Percentiles rank a stretch among this genome's conserved stretches.
These are phyloP conservation scores for Aspergillus arachidicola DNA, from an alignment of 2,329 filamentous ascomycete genomes.

Conservation along the genomic window DNA sequence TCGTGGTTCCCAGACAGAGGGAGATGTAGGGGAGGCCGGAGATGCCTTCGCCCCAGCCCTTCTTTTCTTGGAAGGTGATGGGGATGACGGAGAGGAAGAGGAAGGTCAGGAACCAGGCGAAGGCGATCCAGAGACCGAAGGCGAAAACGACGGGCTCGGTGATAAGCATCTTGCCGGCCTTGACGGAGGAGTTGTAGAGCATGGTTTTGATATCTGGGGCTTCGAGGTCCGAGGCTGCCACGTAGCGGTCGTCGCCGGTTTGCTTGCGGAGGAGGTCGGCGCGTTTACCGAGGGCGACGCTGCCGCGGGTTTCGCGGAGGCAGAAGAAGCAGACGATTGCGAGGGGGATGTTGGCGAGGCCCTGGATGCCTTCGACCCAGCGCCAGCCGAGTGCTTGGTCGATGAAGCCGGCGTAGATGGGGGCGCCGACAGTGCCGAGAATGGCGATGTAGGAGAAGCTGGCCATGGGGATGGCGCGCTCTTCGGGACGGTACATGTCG, in stretches of 20 bases:
- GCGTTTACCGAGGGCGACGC: slow-evolving; percentile 52
- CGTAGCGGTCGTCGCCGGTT: slow-evolving; percentile 54
- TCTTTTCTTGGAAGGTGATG: slow-evolving; percentile 56
- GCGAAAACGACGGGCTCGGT: slow-evolving; percentile 54
- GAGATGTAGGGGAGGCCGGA: slow-evolving; percentile 56
- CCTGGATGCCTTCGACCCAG: slow-evolving; percentile 58
- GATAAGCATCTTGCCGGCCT: slow-evolving; percentile 53
- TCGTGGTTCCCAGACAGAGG: slow-evolving; percentile 51
- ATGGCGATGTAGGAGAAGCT: slow-evolving; percentile 54
- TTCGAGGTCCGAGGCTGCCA: slow-evolving; percentile 55
- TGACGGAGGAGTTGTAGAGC: slow-evolving; percentile 51
- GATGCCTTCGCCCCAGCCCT: slow-evolving; percentile 55
- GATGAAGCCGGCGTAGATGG: slow-evolving; percentile 59
- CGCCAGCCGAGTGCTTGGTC: slow-evolving; percentile 56
- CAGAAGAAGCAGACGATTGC: slow-evolving; percentile 47
- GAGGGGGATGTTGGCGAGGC: slow-evolving; percentile 54
- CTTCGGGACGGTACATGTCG: slow-evolving; percentile 52
- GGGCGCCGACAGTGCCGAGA: slow-evolving; percentile 55
- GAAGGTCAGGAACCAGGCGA: slow-evolving; percentile 58
- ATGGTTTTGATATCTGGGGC: slow-evolving; percentile 50
- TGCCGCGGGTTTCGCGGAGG: slow-evolving; percentile 52
- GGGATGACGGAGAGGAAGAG: slow-evolving; percentile 56
- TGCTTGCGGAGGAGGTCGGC: slow-evolving; percentile 51
- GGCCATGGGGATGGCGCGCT: slow-evolving; percentile 52
- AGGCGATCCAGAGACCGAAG: slow-evolving; percentile 56